phyloP scores from a whole-genome alignment of 2,329 filamentous ascomycete genomes.

The Uncinocarpus reesii region DNA sequence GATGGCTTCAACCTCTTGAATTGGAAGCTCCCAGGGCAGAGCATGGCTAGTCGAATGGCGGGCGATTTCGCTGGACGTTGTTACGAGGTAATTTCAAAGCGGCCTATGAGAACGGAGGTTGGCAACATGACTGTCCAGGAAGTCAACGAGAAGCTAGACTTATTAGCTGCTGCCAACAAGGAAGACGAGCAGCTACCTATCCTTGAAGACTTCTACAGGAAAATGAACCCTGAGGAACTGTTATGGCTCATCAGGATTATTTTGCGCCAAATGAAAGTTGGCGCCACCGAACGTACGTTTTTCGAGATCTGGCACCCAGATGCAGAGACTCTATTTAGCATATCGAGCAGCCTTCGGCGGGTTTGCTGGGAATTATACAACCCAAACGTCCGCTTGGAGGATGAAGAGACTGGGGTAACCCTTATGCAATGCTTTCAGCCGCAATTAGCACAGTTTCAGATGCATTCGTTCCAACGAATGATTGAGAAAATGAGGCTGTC shows the following conservation, averaged over 20 bases:
- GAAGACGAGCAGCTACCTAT: slow-evolving; percentile 79
- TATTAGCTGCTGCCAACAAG: slow-evolving; percentile 60
- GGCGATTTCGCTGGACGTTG: slow-evolving; percentile 90
- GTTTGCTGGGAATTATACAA: slow-evolving; percentile 92
- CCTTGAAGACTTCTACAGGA: slow-evolving; percentile 70
- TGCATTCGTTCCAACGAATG: slow-evolving; percentile 70
- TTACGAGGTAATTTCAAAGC: slow-evolving; percentile 73
- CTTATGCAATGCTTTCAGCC: slow-evolving; percentile 96
- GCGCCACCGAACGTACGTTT: slow-evolving; percentile 78
- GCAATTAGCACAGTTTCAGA: slow-evolving; percentile 86
- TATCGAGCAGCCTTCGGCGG: slow-evolving; percentile 77
- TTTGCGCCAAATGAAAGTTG: slow-evolving; percentile 64
- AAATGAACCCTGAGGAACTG: slow-evolving; percentile 88
- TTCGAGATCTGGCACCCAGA: slow-evolving; percentile 74
- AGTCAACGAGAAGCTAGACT: slow-evolving; percentile 77
- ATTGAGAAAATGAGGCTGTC: slow-evolving; percentile 56
- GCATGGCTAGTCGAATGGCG: slow-evolving; percentile 53
- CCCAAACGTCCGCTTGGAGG: slow-evolving; percentile 59
- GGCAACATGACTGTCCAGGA: slow-evolving; percentile 79
- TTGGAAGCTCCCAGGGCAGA: slow-evolving; percentile 80
- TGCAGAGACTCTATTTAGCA: slow-evolving; percentile 68
- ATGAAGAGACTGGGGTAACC: slow-evolving; percentile 61
- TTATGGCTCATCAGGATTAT: slow-evolving; percentile 94
- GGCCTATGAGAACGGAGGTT: slow-evolving; percentile 61
- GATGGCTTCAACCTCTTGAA: slow-evolving; percentile 77